phyloP scores from a whole-genome alignment of 345 rosid genomes.

The rapeseed (Brassica napus) region DNA sequence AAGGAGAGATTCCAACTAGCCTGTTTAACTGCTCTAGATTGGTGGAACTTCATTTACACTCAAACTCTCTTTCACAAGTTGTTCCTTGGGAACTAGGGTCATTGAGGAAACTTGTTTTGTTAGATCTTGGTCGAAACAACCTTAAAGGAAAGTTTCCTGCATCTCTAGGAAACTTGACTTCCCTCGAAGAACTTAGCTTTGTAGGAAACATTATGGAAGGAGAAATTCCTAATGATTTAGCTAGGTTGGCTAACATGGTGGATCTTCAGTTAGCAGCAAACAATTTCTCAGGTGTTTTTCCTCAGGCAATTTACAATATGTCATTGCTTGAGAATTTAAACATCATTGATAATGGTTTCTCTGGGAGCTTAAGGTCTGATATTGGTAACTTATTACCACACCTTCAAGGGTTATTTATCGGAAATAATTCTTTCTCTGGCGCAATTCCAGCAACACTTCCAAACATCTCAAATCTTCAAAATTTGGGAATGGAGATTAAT shows the following conservation, averaged over 20 bases:
- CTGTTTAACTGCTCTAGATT: conserved; percentile 26
- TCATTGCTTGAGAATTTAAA: not conserved
- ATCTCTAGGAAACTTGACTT: conserved; percentile 2
- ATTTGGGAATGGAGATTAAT: not conserved
- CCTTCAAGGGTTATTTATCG: not conserved
- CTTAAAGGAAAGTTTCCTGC: conserved; percentile 37
- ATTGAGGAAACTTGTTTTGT: not conserved
- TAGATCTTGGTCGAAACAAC: not conserved
- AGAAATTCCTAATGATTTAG: not conserved
- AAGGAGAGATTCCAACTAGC: conserved; percentile 18
- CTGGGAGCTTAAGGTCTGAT: conserved; percentile 34
- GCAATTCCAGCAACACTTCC: conserved; percentile 31
- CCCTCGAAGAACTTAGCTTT: not conserved
- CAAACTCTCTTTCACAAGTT: conserved; percentile 1
- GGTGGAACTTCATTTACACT: accelerated
- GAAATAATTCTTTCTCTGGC: conserved; percentile 33
- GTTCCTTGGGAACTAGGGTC: conserved; percentile 32
- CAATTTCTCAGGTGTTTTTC: conserved; percentile 16
- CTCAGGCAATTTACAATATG: conserved; percentile 39
- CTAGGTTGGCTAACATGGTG: not conserved
- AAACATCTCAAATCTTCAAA: conserved; percentile 35
- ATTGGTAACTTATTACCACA: not conserved
- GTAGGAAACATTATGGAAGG: not conserved
- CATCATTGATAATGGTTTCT: not conserved
- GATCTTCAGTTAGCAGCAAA: not conserved